phyloP scores from a whole-genome alignment of 169 alveolate species.

The Theileria orientalis region DNA sequence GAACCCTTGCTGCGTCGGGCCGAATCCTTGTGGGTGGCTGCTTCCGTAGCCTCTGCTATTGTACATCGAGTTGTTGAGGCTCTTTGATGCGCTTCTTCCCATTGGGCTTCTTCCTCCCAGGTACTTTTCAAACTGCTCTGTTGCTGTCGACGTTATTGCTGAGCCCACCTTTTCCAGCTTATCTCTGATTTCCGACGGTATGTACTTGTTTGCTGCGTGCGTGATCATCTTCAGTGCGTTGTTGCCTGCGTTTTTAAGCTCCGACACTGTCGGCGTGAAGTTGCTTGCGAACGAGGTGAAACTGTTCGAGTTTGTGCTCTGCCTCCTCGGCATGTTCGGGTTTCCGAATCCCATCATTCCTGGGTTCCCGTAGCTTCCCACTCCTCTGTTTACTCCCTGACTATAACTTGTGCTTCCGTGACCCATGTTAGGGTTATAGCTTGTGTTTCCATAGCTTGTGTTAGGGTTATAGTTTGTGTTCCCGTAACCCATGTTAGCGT shows the following conservation, averaged over 20 bases:
- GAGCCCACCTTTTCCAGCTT: constrained; percentile 59
- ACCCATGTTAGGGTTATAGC: background rate
- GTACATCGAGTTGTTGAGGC: constrained; percentile 6
- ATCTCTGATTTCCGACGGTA: constrained; percentile 28
- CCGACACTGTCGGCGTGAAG: constrained; percentile 11
- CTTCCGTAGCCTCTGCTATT: background rate
- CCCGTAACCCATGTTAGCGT: background rate
- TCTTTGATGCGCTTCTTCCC: constrained; percentile 1
- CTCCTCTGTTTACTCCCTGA: background rate
- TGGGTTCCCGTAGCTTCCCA: background rate
- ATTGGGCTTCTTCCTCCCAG: constrained; percentile 7
- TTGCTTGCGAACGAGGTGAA: background rate
- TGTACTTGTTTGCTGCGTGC: constrained; percentile 52
- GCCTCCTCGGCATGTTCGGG: background rate
- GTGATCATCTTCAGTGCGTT: constrained; percentile 33
- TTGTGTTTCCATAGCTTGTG: background rate
- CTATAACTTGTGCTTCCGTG: background rate
- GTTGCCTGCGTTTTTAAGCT: constrained; percentile 22
- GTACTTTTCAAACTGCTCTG: constrained; percentile 46
- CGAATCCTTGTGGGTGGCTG: background rate
- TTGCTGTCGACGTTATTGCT: constrained; percentile 36
- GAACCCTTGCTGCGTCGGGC: background rate
- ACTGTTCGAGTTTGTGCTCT: background rate
- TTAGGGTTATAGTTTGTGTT: background rate
- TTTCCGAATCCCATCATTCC: constrained; percentile 60